Base-by-base conservation (phyloP, 148 eudicot species). In the Fagopyrum homotropicum region DNA sequence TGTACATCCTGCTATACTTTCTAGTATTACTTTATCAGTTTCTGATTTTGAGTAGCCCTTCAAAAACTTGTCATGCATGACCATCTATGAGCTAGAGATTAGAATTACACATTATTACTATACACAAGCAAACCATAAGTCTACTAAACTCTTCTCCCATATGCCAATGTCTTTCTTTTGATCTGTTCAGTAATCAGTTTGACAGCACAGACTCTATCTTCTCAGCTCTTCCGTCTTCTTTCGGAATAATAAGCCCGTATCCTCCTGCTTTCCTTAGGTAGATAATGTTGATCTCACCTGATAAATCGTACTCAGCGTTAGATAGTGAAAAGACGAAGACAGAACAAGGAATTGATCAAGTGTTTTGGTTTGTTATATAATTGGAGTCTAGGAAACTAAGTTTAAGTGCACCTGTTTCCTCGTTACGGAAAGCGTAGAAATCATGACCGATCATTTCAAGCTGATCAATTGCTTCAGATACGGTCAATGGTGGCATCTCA, bases 241-340 rank as follows among this genome's bases (percentile, higher is more conserved):
- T 91, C 8, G 97, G 98, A 69, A 94, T 82, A 66, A 94, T 94
- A 56, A 94, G 85, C 73, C 98, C 98, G 59, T 91, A 94, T 56
- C 98, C 98, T 68, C 96, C 97, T 29, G 88, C 86, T 64, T 86
- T 89, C 73, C 98, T 83, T 81, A 84, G 90, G 85, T 94, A 94
- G 51, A 94, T 55, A 40, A 91, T 91, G 83, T 91, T 94, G 56
- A 94, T 79, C 84, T 94, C 89, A 73, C 97, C 98, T 94, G 4
- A 22, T 45, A 7, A 47, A 22, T 10, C 19, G 74, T n/a, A 72
- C 11, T 47, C 11, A 9, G 9, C 1, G 15, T 19, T 4, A 45
- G 7, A 72, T 7, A 19, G 16, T 17, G 19, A 16, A 16, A 1
- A 19, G 3, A 45, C 5, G n/a, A 44, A 45, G 2, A 35, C 40